Evolutionary conservation across 768 basidiomycete genomes (phyloP).

Genomic region (Lyophyllum shimeji): DNA sequence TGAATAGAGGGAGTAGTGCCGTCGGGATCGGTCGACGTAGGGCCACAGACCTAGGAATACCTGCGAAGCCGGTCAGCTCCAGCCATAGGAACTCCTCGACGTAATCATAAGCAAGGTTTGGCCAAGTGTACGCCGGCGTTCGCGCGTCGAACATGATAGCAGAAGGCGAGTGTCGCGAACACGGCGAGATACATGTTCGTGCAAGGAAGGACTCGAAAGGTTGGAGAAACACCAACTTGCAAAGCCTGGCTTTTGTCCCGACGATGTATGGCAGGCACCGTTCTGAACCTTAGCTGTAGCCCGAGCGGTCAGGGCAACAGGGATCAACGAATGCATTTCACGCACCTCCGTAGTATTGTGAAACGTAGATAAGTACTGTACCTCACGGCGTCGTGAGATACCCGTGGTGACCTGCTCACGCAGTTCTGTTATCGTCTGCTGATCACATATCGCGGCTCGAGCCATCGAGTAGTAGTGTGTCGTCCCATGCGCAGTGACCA

Average conservation of each 20-base stretch:
- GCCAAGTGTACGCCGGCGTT: neutral
- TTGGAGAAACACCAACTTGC: neutral
- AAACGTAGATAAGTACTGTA: neutral
- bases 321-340: neutral
- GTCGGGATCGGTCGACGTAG: neutral
- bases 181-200: neutral
- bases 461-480: too few relatives aligned
- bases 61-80: neutral
- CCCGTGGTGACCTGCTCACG: too few relatives aligned
- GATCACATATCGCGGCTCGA: too few relatives aligned
- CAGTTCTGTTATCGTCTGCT: too few relatives aligned
- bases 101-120: neutral
- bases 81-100: neutral
- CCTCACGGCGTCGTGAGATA: neutral
- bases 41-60: neutral
- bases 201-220: too few relatives aligned
- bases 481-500: too few relatives aligned
- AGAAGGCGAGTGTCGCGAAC: neutral
- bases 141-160: neutral
- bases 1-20: neutral
- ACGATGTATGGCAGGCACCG: neutral
- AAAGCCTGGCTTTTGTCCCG: neutral
- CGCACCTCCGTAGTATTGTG: neutral
- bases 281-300: neutral
- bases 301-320: neutral